Percentiles rank a stretch among this genome's conserved stretches.
Conservation (phyloP, 2,329 filamentous ascomycete species). For the Grosmannia clavigera region DNA sequence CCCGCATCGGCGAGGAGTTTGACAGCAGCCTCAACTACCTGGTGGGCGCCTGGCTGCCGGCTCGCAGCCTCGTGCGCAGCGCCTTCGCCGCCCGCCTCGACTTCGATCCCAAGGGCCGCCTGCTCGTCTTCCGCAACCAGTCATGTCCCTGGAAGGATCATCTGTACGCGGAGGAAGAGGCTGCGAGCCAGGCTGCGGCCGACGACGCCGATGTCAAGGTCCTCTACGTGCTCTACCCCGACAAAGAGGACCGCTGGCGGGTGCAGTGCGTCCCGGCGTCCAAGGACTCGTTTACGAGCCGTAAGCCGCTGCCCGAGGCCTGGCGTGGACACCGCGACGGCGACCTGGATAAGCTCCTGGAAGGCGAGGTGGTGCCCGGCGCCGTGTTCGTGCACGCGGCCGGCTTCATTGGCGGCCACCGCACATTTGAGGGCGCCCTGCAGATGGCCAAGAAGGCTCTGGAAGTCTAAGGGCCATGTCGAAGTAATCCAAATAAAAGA, state of each 20-base stretch:
- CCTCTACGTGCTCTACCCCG: constrained; percentile 74
- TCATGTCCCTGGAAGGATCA: constrained; percentile 95
- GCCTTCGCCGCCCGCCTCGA: constrained; percentile 60
- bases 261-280: constrained; percentile 82
- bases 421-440: constrained; percentile 76
- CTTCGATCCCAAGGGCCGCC: constrained; percentile 49
- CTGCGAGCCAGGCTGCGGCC: constrained; percentile 29
- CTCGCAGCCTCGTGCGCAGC: constrained; percentile 53
- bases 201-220: constrained; percentile 62
- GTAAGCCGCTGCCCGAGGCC: constrained; percentile 77
- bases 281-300: constrained; percentile 79
- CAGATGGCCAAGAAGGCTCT: constrained; percentile 74
- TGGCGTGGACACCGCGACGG: constrained; percentile 89
- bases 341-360: constrained; percentile 59
- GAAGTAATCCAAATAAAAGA: neutral
- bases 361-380: constrained; percentile 53
- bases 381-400: constrained; percentile 88
- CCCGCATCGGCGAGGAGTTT: constrained; percentile 83
- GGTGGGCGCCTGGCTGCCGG: constrained; percentile 70
- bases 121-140: constrained; percentile 66
- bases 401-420: constrained; percentile 93
- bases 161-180: constrained; percentile 69
- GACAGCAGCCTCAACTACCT: constrained; percentile 68
- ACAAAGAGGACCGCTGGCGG: constrained; percentile 73
- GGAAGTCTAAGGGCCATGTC: constrained; percentile 21